Evolutionary conservation across 2,329 filamentous ascomycete species (phyloP), one percentile per base, ranked within the genome.

Genomic region (Exserohilum rostratum): DNA sequence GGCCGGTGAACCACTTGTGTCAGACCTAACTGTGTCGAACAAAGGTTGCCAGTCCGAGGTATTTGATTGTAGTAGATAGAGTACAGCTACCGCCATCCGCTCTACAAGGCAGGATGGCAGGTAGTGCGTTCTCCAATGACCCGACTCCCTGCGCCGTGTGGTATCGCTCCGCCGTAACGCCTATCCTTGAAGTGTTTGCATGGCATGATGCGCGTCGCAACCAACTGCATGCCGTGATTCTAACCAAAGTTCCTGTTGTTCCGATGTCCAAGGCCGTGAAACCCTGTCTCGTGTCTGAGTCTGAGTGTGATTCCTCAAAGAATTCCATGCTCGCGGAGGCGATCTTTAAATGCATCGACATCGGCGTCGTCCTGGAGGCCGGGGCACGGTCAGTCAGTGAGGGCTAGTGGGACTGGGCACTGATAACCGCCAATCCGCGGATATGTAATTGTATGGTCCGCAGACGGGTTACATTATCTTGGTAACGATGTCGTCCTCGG

Each of bases 401-500:
- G 54, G 34, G 45, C 34, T 58, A 46, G 53, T 48, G 57, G 48
- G 47, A 57, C 50, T 49, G 15, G 52, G 57, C 54, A 61, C 53
- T 46, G 57, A 47, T 50, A 60, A 47, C 51, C 48, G 46, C 46
- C 50, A 55, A 33, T 42, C 57, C 31, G 45, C 44, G 39, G 44
- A 48, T 44, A 40, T 58, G 56, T 49, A 52, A 49, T 51, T 47
- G 33, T 56, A 57, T 50, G 53, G 25, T 48, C 45, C 44, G 55
- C 55, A 59, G 57, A 50, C 47, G 46, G 35, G 39, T 60, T 73
- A 93, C 89, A 93, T 92, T 80, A 96, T 90, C 80, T 90, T 93
- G 70, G 90, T 92, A 77, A 93, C 87, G 80, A 81, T 78, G 69
- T 93, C 90, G 81, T 93, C 90, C 82, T 93, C 90, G 79, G 91